A percentile compares a stretch with the other conserved stretches of the same genome.
Evolutionary conservation across 495 filamentous ascomycete genomes (phyloP).

Genomic region (Rhypophila decipiens): DNA sequence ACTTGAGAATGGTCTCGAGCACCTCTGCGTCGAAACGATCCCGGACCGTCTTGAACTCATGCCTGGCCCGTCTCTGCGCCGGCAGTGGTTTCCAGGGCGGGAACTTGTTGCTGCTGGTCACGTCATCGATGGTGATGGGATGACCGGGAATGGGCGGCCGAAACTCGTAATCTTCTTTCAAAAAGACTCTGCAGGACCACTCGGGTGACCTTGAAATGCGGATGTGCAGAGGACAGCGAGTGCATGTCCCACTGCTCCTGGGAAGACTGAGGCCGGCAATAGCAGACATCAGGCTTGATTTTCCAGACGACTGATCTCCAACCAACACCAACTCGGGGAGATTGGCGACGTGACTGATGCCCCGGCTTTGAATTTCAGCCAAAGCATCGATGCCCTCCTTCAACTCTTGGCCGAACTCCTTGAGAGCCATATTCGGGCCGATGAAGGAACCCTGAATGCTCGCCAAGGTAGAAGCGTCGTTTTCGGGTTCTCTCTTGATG

Average conservation of each 20-base stretch:
- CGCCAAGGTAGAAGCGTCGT: background rate
- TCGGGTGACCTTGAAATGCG: constrained; percentile 51
- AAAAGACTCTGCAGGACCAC: constrained; percentile 59
- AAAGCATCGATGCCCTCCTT: constrained; percentile 43
- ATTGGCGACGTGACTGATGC: constrained; percentile 49
- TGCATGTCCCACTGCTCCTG: constrained; percentile 62
- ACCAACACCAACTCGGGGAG: constrained; percentile 73
- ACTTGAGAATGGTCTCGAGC: constrained; percentile 53
- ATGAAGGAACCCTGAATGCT: constrained; percentile 22
- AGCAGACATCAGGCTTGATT: constrained; percentile 73
- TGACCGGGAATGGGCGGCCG: constrained; percentile 13
- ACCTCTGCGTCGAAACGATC: constrained; percentile 35
- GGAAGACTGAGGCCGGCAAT: constrained; percentile 75
- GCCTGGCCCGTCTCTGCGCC: constrained; percentile 11
- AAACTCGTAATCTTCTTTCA: constrained; percentile 54
- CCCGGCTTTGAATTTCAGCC: constrained; percentile 38
- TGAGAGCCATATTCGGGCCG: constrained; percentile 27
- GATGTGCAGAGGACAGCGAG: constrained; percentile 71
- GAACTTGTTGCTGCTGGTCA: constrained; percentile 35
- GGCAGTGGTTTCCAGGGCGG: constrained; percentile 35
- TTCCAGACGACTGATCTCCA: constrained; percentile 76
- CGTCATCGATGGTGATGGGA: constrained; percentile 28
- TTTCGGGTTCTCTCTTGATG: background rate
- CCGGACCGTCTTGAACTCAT: constrained; percentile 39
- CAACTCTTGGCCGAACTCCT: constrained; percentile 36